Evolutionary conservation across 805 yeast genomes (phyloP), one percentile per base, ranked within the genome.

Genomic region (Saturnispora gosingensis): DNA sequence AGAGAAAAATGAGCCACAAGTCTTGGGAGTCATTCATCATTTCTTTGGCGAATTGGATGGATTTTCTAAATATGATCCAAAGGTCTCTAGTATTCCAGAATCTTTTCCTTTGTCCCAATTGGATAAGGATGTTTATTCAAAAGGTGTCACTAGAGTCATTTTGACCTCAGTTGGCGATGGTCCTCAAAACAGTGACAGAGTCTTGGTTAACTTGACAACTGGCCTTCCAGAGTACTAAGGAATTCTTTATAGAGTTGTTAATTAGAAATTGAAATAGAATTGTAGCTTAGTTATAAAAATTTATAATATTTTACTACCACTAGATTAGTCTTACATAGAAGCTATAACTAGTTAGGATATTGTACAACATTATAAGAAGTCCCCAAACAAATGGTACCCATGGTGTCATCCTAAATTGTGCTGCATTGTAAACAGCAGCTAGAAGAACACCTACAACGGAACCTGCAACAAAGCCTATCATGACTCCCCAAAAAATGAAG

Each of bases 321-420:
- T 42, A 48, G 18, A 49, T 49, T 6, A 49, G n/a, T 8, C 39
- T 24, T 22, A 49, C 35, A 35, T 43, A 49, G 54, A 80, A 73
- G 52, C 85, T 79, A 63, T 85, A 88, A 5, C 86, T 76, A 8
- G 82, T 76, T 34, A 83, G 72, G 35, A 88, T 74, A 61, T 85
- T 80, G 65, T 78, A 85, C 43, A 88, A 62, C 5, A 86, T 73
- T 58, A 81, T 82, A 4, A 85, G 76, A 2, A 85, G 66, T 0
- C 82, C 95, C 80, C 90, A 87, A 51, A 85, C 77, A 57, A 91
- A 75, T 0, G 99, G 98, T 7, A 91, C 80, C 99, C 99, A 91
- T 0, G 97, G 87, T 11, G 95, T 83, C 95, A 93, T 87, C 22
- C 85, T 77, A 59, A 91, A 80, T 24, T 84, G 74, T 0, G 96